phyloP scores from a whole-genome alignment of 352 stramenopile genomes.

The Globisporangium uncinulatum region DNA sequence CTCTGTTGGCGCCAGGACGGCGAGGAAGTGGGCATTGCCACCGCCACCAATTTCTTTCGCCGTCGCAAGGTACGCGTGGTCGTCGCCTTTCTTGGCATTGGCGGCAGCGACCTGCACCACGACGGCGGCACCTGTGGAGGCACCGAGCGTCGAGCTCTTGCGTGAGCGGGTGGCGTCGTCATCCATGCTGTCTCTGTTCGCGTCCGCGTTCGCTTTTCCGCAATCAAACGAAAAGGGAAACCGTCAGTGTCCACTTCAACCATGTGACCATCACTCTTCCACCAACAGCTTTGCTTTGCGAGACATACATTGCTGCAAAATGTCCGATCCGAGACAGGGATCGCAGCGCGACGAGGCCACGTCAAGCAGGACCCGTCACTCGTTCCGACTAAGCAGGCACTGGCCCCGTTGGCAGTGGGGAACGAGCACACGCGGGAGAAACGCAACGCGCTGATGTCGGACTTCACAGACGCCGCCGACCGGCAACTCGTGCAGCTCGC shows the following conservation, averaged over 20 bases:
- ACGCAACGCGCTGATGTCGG: conserved; percentile 22
- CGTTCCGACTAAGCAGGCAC: background rate
- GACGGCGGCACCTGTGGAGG: conserved; percentile 7
- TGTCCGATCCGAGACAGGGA: background rate
- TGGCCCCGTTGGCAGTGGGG: background rate
- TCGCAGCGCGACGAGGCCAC: background rate
- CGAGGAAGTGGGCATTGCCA: conserved; percentile 29
- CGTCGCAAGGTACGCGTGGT: background rate
- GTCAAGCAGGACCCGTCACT: background rate
- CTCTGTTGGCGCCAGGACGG: conserved; percentile 35
- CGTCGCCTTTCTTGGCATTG: background rate
- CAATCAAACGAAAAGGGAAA: background rate
- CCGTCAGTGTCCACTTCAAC: conserved; percentile 6
- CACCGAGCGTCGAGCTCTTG: conserved; percentile 2
- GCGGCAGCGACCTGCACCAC: background rate
- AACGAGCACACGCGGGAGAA: background rate
- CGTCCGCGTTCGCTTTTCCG: background rate
- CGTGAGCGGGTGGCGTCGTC: background rate
- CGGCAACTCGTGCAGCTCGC: conserved; percentile 48
- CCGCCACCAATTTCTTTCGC: background rate
- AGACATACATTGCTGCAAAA: too few species aligned
- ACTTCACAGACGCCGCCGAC: conserved; percentile 55
- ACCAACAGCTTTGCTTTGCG: too few species aligned
- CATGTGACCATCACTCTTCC: background rate
- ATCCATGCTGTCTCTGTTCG: background rate